phyloP scores from a whole-genome alignment of 768 basidiomycete species.

The Suillus variegatus region DNA sequence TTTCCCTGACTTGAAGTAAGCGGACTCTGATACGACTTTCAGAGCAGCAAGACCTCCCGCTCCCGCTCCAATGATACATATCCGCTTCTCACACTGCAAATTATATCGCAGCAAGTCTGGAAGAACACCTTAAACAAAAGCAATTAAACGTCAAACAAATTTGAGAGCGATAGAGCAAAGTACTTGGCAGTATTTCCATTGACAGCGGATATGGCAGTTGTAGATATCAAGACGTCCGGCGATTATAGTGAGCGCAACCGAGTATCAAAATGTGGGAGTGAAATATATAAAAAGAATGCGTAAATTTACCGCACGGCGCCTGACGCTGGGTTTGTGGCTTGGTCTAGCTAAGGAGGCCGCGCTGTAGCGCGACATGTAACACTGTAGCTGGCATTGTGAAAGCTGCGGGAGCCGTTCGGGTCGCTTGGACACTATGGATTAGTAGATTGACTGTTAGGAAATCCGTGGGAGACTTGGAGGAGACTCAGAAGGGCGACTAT shows the following conservation, averaged over 20 bases:
- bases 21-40: constrained; percentile 61
- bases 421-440: not conserved
- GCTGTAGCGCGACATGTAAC: constrained; percentile 58
- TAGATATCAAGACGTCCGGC: constrained; percentile 63
- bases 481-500: not conserved
- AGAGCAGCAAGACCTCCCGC: constrained; percentile 73
- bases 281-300: constrained; percentile 24
- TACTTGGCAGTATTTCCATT: constrained; percentile 5
- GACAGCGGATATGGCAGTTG: constrained; percentile 36
- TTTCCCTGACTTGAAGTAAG: constrained; percentile 52
- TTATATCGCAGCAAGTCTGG: not conserved
- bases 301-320: constrained; percentile 65
- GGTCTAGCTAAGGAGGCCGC: constrained; percentile 30
- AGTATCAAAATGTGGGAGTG: not conserved
- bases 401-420: constrained; percentile 42
- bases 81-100: constrained; percentile 32
- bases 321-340: too few species aligned
- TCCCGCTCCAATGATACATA: constrained; percentile 78
- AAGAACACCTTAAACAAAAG: not conserved
- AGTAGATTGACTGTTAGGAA: not conserved
- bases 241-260: constrained; percentile 48
- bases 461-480: not conserved
- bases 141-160: not conserved
- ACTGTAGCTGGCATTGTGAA: constrained; percentile 58
- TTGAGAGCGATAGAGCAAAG: not conserved